A percentile compares a stretch with the other conserved stretches of the same genome.
These are phyloP conservation scores for Begonia fuchsioides DNA, from an alignment of 306 rosid species.

Conservation along the genomic window DNA sequence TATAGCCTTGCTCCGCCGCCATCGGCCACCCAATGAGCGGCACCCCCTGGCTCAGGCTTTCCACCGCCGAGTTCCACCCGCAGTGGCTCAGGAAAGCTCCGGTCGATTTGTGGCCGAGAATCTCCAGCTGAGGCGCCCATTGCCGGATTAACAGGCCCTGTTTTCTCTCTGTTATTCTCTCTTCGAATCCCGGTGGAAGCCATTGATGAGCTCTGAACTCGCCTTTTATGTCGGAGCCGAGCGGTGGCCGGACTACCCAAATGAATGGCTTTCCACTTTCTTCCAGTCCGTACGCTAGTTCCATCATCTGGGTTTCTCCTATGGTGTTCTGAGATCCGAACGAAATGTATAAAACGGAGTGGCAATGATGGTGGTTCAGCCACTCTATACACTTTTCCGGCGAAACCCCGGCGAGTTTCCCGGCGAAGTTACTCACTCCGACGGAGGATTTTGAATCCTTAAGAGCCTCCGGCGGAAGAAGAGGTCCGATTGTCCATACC, in stretches of 20 bases:
- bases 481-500: conserved; percentile 50
- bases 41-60: no score
- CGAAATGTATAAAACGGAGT: conserved; percentile 52
- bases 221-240: conserved; percentile 35
- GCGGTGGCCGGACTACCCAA: conserved; percentile 70
- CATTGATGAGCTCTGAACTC: conserved; percentile 31
- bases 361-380: conserved; percentile 24
- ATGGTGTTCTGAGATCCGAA: conserved; percentile 86
- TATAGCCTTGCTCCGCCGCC: conserved; percentile 49
- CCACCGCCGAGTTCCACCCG: no score
- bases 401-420: conserved; percentile 34
- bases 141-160: conserved; percentile 34
- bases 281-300: conserved; percentile 56
- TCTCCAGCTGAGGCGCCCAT: conserved; percentile 82
- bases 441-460: not conserved
- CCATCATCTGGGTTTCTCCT: conserved; percentile 44
- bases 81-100: no score
- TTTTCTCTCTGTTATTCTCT: no score
- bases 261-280: conserved; percentile 32
- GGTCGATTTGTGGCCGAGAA: conserved; percentile 43
- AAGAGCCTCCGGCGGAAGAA: conserved; percentile 14
- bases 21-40: no score
- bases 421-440: conserved; percentile 16
- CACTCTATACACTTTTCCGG: conserved; percentile 33
- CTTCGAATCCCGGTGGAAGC: conserved; percentile 56